Conservation (phyloP, 23 red algal genomes). For the Cyanidioschyzon merolae region DNA sequence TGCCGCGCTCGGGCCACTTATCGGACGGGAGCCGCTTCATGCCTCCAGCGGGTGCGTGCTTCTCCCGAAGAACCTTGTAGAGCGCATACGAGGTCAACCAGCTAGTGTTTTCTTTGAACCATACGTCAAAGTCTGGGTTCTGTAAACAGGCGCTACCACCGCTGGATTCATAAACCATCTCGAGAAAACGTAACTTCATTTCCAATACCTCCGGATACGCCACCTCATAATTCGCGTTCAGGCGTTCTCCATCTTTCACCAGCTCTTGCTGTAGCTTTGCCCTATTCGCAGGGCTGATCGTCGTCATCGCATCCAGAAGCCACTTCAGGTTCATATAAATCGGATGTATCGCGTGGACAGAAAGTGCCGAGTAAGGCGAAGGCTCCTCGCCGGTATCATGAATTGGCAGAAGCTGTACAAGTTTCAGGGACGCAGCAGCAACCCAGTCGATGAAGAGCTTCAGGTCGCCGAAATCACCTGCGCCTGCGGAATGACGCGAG, state of each 20-base stretch:
- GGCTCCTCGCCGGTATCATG: constrained; percentile 73
- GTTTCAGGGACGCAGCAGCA: constrained; percentile 39
- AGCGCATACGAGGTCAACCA: constrained; percentile 84
- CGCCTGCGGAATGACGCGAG: constrained; percentile 30
- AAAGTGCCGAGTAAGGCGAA: constrained; percentile 75
- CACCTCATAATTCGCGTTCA: constrained; percentile 46
- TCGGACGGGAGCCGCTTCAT: constrained; percentile 7
- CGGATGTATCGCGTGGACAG: constrained; percentile 72
- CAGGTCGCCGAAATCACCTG: constrained; percentile 80
- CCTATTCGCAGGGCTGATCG: background rate
- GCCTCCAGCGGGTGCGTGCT: constrained; percentile 35
- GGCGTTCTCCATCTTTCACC: constrained; percentile 14
- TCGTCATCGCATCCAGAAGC: constrained; percentile 29
- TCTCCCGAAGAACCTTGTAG: constrained; percentile 55
- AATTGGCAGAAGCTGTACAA: constrained; percentile 80
- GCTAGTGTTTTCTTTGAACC: constrained; percentile 49
- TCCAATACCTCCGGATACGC: constrained; percentile 54
- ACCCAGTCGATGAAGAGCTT: constrained; percentile 63
- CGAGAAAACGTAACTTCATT: constrained; percentile 51
- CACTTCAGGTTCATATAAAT: constrained; percentile 56
- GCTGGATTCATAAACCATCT: constrained; percentile 37
- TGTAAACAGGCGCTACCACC: constrained; percentile 38
- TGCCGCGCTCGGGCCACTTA: constrained; percentile 45
- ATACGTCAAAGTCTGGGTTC: constrained; percentile 36
- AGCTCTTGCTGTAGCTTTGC: constrained; percentile 24